These are phyloP conservation scores for Cucurbitaria berberidis DNA, from an alignment of 2,329 filamentous ascomycete genomes.

Conservation along the genomic window DNA sequence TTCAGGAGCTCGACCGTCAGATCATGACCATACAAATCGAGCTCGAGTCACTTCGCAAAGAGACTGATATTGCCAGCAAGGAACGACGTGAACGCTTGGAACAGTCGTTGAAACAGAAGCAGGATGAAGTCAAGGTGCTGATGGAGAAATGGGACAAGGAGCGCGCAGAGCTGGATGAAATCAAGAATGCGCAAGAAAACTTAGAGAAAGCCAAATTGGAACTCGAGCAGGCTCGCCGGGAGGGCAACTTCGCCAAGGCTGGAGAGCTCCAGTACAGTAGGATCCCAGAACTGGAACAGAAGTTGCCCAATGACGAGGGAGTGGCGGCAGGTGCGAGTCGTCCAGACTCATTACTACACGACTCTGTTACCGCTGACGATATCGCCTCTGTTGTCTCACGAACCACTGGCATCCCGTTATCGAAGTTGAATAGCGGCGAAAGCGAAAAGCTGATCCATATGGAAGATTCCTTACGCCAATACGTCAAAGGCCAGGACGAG, in stretches of 20 bases:
- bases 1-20: conserved; percentile 88
- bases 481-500: conserved; percentile 91
- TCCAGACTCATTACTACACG: conserved; percentile 75
- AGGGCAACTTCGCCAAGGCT: conserved; percentile 88
- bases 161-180: conserved; percentile 79
- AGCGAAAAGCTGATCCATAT: conserved; percentile 94
- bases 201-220: conserved; percentile 85
- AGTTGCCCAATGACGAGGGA: conserved; percentile 76
- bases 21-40: conserved; percentile 99
- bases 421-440: conserved; percentile 90
- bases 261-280: conserved; percentile 87
- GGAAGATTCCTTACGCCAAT: conserved; percentile 85
- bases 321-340: conserved; percentile 30
- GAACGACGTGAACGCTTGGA: conserved; percentile 89
- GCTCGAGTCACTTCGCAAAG: conserved; percentile 90
- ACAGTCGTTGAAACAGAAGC: conserved; percentile 73
- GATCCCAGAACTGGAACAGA: conserved; percentile 81
- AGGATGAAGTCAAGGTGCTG: conserved; percentile 76
- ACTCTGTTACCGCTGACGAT: conserved; percentile 93
- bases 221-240: conserved; percentile 83
- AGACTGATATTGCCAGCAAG: conserved; percentile 86
- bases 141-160: conserved; percentile 91
- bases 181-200: conserved; percentile 88
- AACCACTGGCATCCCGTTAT: conserved; percentile 89
- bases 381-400: conserved; percentile 91